Base-by-base conservation (phyloP, 2,329 filamentous ascomycete species). In the Sporothrix curviconia region DNA sequence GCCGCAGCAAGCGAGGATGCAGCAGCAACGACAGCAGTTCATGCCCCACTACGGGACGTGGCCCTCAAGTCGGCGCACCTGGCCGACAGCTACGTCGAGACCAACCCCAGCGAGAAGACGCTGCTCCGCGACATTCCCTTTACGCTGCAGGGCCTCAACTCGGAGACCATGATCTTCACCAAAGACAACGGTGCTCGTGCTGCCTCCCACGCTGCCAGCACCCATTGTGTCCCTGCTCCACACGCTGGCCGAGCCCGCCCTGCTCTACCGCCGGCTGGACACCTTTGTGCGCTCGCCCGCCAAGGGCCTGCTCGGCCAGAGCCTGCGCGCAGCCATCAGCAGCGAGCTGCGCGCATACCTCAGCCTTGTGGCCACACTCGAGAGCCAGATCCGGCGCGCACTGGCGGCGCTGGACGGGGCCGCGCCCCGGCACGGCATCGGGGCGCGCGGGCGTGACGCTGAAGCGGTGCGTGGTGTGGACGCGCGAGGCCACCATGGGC, bases 381-480 rank as follows among this genome's bases (percentile, higher is more conserved):
- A 99, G 73, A 89, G 86, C 11, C 92, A 99, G 70, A 96, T 97
- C 56, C 83, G 92, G 59, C 80, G 89, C 61, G 91, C 92, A 1
- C 74, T 97, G 50, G 80, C 86, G 5, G 83, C 86, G 7, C 74
- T 94, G n/a, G 84, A 89, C 62, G 83, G 87, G 53, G 75, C 77
- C 2, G 81, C 82, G 4, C 83, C 87, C 2, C 79, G 85, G 47
- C 81, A 82, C 44, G 86, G 87, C 1, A 84, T 95, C 55, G 87
- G 90, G n/a, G 6, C 94, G 92, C 65, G 86, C 89, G 1, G 91
- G 92, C 1, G 92, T 99, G 14, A 99, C 94, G 0, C 76, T 99
- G 52, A 97, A 97, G 71, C 81, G 94, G 68, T 97, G 92, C 66
- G 88, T 99, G 3, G 88, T 99, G 24, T 99, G 95, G 95, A 97